Base-by-base conservation (phyloP, 2,329 filamentous ascomycete genomes). In the Calonectria honghensis region DNA sequence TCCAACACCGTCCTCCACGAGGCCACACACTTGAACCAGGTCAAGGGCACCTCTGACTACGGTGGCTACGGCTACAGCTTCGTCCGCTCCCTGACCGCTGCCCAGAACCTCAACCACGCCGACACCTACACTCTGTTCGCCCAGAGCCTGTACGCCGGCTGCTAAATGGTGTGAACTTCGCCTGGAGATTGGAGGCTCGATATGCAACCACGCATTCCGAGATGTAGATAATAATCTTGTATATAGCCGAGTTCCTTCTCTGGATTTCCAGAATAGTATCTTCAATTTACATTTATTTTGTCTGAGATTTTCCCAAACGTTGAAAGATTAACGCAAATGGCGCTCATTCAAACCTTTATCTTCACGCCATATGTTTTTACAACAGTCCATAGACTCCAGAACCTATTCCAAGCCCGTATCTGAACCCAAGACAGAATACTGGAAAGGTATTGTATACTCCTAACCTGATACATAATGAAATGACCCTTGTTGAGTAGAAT, bases 1-100 rank as follows among this genome's bases (percentile, higher is more conserved):
- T 91, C 90, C 3, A 92, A 89, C 18, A 94, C 92, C 18, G 88
- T 89, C 41, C 83, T 94, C 24, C 93, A 94, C 80, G 93, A 94
- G 87, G 86, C 88, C 77, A 93, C 92, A 11, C 93, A 94, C 81
- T 75, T 89, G 87, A 89, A n/a, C 84, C 88, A 81, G 87, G 85
- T 84, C 75, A 90, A 90, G 71, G 90, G 91, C 13, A 93, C 92
- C 2, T 82, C 88, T 1, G 93, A 94, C 80, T 85, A 89, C 68
- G 89, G 86, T 32, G 91, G 91, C 35, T 94, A 93, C 79, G 82
- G 86, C 3, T 87, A 91, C 72, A 86, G 84, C 54, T 91, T 90
- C 59, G 89, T 91, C 74, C 78, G 82, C 18, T 80, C 83, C 6
- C 82, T 94, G 75, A 86, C 83, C 6, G 86, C 86, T 0, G 78